Percentiles rank a stretch among this genome's conserved stretches.
These are phyloP conservation scores for Candida khao-thaluensis DNA, from an alignment of 805 yeast species.

Conservation along the genomic window DNA sequence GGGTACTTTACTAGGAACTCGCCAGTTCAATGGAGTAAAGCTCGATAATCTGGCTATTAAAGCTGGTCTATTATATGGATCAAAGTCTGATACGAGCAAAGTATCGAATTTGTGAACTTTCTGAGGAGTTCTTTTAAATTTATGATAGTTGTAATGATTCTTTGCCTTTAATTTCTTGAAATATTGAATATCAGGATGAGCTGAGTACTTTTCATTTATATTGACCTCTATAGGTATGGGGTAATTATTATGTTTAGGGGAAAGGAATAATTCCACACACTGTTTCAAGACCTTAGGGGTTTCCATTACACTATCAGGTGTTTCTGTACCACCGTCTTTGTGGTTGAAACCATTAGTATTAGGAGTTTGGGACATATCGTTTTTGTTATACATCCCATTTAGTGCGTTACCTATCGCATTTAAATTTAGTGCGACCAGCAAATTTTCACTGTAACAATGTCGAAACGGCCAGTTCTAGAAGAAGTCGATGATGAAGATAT, in stretches of 20 bases:
- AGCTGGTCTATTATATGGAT: constrained; percentile 36
- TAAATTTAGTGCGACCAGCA: neutral
- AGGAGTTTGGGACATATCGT: neutral
- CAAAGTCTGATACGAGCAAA: constrained; percentile 23
- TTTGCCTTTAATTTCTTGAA: constrained; percentile 34
- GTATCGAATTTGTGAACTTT: constrained; percentile 14
- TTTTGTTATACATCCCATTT: neutral
- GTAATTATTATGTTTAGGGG: constrained; percentile 17
- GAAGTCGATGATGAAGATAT: constrained; percentile 82
- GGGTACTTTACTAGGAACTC: constrained; percentile 12
- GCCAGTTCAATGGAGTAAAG: constrained; percentile 50
- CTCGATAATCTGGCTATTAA: constrained; percentile 44
- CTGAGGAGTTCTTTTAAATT: constrained; percentile 20
- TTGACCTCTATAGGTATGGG: constrained; percentile 17
- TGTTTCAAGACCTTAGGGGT: constrained; percentile 27
- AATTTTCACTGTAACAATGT: constrained; percentile 16
- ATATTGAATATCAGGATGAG: constrained; percentile 41
- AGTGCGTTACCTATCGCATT: neutral
- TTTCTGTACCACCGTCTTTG: no score
- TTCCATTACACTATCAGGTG: neutral
- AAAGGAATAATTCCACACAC: constrained; percentile 22
- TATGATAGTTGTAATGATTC: constrained; percentile 39
- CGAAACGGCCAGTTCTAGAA: constrained; percentile 66
- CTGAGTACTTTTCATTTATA: constrained; percentile 12
- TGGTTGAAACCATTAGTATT: no score